These are phyloP conservation scores for Trichoderma cornu-damae DNA, from an alignment of 2,329 filamentous ascomycete species.

Conservation along the genomic window DNA sequence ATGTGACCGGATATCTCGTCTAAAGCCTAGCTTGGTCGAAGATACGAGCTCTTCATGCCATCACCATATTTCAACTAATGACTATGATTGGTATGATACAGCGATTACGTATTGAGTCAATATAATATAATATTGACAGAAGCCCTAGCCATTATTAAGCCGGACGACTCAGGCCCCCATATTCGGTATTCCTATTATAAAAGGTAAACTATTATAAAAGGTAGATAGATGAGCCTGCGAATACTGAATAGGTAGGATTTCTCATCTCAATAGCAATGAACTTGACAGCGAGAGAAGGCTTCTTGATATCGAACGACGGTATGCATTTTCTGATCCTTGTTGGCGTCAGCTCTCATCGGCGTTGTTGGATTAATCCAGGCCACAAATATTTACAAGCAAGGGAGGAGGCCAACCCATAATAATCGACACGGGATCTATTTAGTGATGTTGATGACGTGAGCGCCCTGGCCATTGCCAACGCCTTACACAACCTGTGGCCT, in stretches of 20 bases:
- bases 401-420: neutral
- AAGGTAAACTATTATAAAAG: too few species aligned
- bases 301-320: neutral
- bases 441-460: slow-evolving; percentile 10
- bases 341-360: neutral
- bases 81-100: neutral
- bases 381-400: neutral
- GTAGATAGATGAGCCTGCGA: too few species aligned
- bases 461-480: slow-evolving; percentile 3
- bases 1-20: neutral
- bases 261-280: too few species aligned
- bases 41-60: neutral
- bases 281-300: neutral
- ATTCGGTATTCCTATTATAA: too few species aligned
- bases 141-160: too few species aligned
- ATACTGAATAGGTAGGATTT: too few species aligned
- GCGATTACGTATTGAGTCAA: neutral
- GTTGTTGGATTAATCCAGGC: neutral
- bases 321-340: neutral
- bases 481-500: neutral
- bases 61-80: neutral
- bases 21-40: too few species aligned
- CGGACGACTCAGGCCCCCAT: too few species aligned
- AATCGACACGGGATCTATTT: slow-evolving; percentile 3
- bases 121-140: neutral